Evolutionary conservation across 805 yeast species (phyloP).

Genomic region (Starmerella sirachaensis): DNA sequence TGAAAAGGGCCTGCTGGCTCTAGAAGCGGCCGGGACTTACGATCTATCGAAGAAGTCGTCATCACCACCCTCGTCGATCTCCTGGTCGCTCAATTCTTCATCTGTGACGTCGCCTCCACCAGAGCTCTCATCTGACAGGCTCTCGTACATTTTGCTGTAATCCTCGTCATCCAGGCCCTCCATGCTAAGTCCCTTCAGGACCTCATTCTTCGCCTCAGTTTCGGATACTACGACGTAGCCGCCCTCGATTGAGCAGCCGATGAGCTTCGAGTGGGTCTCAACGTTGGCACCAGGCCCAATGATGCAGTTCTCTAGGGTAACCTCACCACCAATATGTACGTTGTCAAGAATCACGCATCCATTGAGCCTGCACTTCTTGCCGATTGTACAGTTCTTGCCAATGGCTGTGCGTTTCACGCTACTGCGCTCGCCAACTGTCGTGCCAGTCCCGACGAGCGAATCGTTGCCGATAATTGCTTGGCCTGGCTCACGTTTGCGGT

Average conservation of each 20-base stretch:
- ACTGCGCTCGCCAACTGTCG: conserved; percentile 68
- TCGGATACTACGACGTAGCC: conserved; percentile 45
- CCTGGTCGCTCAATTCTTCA: conserved; percentile 34
- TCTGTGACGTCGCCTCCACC: conserved; percentile 34
- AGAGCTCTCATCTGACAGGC: conserved; percentile 26
- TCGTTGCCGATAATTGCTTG: conserved; percentile 80
- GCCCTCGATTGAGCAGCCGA: conserved; percentile 79
- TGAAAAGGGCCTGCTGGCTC: too few relatives aligned
- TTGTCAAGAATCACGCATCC: conserved; percentile 72
- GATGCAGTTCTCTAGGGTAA: conserved; percentile 65
- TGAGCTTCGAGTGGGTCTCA: conserved; percentile 50
- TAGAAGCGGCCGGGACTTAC: conserved; percentile 3
- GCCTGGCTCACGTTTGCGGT: conserved; percentile 18
- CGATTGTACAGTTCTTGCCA: conserved; percentile 63
- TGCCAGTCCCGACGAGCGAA: conserved; percentile 57
- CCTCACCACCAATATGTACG: conserved; percentile 65
- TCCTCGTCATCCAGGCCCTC: conserved; percentile 26
- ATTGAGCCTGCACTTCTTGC: conserved; percentile 74
- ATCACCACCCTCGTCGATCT: conserved; percentile 34
- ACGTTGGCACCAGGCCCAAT: conserved; percentile 61
- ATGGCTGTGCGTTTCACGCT: conserved; percentile 77
- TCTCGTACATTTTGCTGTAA: conserved; percentile 23
- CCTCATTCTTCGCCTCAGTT: conserved; percentile 32
- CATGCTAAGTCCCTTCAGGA: conserved; percentile 24
- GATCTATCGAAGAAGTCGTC: conserved; percentile 51